Conservation (phyloP, 2,329 filamentous ascomycete species). For the Colletotrichum higginsianum region DNA sequence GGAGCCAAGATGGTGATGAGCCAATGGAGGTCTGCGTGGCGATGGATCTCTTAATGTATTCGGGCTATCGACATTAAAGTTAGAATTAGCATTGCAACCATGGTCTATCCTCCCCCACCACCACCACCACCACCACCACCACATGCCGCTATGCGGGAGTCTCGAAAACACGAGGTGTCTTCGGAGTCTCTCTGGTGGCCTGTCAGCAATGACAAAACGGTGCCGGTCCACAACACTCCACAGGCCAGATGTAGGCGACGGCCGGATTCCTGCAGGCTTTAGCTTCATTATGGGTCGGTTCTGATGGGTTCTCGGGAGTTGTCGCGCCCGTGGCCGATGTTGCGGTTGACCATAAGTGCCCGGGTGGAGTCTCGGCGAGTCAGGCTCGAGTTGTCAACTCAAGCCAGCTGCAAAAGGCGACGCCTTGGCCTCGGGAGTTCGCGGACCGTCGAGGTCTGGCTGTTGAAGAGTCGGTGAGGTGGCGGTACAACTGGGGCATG, state of each 20-base stretch:
- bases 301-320: no score
- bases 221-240: slow-evolving; percentile 1
- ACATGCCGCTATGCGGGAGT: no score
- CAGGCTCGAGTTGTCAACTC: neutral
- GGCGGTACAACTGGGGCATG: no score
- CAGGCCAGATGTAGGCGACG: neutral
- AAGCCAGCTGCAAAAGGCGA: neutral
- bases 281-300: no score
- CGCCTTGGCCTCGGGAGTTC: neutral
- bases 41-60: slow-evolving; percentile 21
- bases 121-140: no score
- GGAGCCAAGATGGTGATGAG: slow-evolving; percentile 23
- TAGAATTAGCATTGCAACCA: slow-evolving; percentile 22
- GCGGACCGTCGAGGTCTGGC: no score
- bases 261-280: neutral
- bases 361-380: slow-evolving; percentile 1
- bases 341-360: no score
- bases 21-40: slow-evolving; percentile 8
- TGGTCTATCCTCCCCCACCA: neutral
- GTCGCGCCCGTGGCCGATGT: neutral
- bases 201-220: slow-evolving; percentile 28
- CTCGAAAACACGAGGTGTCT: no score
- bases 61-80: slow-evolving; percentile 30
- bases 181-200: neutral
- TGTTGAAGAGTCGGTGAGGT: no score